These are phyloP conservation scores for Spergularia bocconei DNA, from an alignment of 148 eudicot species.

Conservation along the genomic window DNA sequence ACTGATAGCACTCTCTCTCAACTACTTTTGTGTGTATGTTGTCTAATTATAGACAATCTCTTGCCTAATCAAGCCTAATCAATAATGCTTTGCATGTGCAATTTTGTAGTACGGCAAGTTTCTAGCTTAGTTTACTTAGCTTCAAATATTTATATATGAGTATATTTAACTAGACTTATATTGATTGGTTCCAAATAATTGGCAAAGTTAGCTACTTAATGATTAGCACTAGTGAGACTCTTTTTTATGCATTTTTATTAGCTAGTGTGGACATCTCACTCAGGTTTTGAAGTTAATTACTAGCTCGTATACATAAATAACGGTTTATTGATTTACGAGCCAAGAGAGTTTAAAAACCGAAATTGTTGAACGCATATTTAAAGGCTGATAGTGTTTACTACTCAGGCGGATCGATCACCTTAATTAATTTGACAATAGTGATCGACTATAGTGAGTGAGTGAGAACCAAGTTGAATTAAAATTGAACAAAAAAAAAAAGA, in stretches of 20 bases:
- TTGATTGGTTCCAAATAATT: conserved; percentile 18
- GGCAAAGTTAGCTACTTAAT: not conserved
- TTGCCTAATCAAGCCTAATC: conserved; percentile 21
- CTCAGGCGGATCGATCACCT: no score
- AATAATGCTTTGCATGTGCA: conserved; percentile 28
- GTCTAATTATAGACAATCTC: not conserved
- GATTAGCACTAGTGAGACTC: not conserved
- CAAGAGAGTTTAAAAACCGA: no score
- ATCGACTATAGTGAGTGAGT: not conserved
- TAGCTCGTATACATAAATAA: no score
- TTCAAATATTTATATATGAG: not conserved
- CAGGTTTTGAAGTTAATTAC: no score
- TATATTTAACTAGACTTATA: conserved; percentile 2
- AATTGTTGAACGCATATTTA: no score
- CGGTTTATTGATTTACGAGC: no score
- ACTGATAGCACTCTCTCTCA: not conserved
- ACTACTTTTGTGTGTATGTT: not conserved
- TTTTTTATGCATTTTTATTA: no score
- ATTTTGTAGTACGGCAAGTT: conserved; percentile 17
- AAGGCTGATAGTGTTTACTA: no score
- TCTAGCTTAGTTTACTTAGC: not conserved
- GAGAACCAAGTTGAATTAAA: conserved; percentile 25
- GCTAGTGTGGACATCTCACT: no score
- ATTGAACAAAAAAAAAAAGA: not conserved
- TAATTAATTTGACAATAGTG: no score